Base-by-base conservation (phyloP, 768 basidiomycete genomes). In the Suillus decipiens region DNA sequence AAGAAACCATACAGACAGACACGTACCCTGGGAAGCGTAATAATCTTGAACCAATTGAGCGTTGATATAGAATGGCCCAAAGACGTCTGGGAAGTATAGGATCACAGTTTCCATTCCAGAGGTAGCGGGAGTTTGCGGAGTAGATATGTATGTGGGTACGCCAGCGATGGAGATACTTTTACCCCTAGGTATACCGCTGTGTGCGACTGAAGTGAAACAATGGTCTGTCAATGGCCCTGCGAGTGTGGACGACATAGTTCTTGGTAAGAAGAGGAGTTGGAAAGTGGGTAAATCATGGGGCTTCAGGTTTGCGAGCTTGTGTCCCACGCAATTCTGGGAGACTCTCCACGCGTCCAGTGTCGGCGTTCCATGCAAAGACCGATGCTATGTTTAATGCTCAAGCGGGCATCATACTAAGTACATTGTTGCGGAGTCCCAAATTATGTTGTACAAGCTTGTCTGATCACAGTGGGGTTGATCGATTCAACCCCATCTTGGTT, bases 11-110 rank as follows among this genome's bases (percentile, higher is more conserved):
- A 22, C 11, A 28, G n/a, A 4, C 33, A 12, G 41, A 28, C 14
- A 59, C 74, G 2, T 61, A 89, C 88, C 88, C 22, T 83, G 77
- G 8, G 82, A 75, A 1, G 89, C 87, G 64, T 84, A 87, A 67
- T 82, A 89, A 69, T 90, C 87, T 69, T 88, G 86, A 6, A 89
- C 61, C 24, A 88, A 76, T 71, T 86, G 77, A 55, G 80, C 82
- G 70, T 89, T 89, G 64, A 82, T 58, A 67, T 77, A 86, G 62
- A 87, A 80, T 2, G 88, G 83, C 1, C 88, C 83, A 67, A 77
- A 87, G 2, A 89, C 79, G 65, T 89, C 88, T 0, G 86, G 66
- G 64, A 85, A 82, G 76, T 79, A 89, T 24, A 89, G 71, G 19
- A 89, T 71, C 61, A 89, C 76, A 59, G 81, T 84, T 60, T 71